These are phyloP conservation scores for Albugo laibachii DNA, from an alignment of 352 stramenopile genomes.

Conservation along the genomic window DNA sequence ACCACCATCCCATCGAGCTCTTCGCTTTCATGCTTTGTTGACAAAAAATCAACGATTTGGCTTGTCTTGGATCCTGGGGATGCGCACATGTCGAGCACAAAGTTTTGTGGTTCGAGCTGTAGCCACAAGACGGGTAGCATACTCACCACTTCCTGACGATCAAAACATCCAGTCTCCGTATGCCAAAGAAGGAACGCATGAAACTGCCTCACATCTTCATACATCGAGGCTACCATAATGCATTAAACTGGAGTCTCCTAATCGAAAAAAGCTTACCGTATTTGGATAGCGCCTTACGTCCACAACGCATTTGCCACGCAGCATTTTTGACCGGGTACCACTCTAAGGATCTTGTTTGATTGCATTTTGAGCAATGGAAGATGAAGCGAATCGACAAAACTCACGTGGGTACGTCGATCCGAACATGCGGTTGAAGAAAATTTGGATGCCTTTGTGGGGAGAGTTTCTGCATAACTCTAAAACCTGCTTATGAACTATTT, in stretches of 20 bases:
- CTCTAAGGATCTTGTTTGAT: conserved; percentile 19
- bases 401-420: conserved; percentile 43
- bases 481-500: too few relatives aligned
- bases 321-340: conserved; percentile 67
- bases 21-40: conserved; percentile 7
- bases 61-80: conserved; percentile 98
- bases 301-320: conserved; percentile 69
- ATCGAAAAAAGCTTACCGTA: conserved; percentile 14
- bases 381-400: background rate
- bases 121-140: conserved; percentile 98
- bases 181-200: conserved; percentile 87
- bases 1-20: conserved; percentile 68
- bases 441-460: background rate
- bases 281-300: conserved; percentile 63
- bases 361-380: background rate
- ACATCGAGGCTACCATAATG: conserved; percentile 30
- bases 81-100: conserved; percentile 77
- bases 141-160: conserved; percentile 94
- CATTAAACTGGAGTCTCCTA: background rate
- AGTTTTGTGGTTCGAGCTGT: conserved; percentile 73
- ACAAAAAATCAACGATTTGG: conserved; percentile 87
- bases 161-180: conserved; percentile 82
- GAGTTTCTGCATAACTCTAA: too few relatives aligned
- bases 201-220: conserved; percentile 71
- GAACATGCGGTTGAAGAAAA: background rate